Base-by-base conservation (phyloP, 2,329 filamentous ascomycete genomes). In the Orbilia ellipsospora region DNA sequence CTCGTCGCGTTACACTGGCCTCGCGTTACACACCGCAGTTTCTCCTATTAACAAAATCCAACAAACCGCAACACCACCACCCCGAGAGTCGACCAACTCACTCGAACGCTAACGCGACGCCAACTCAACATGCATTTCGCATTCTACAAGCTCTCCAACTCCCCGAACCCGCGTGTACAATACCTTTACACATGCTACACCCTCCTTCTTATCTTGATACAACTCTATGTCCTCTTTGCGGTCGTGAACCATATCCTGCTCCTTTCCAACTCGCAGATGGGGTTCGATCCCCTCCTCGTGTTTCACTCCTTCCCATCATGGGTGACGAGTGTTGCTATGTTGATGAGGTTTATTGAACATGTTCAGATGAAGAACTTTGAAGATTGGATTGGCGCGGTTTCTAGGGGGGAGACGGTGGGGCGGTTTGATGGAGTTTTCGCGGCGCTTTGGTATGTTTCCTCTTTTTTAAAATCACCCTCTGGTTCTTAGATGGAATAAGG, bases 81-180 rank as follows among this genome's bases (percentile, higher is more conserved):
- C n/a, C 4, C 4, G 23, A 23, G 2, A 23, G 2, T 23, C 23
- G 23, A 23, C 23, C 31, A 36, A 36, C 31, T 10, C 31, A 36
- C 28, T 31, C 28, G 28, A 31, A 3, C 31, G 10, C 31, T 36
- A 36, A 36, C 6, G 10, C 31, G 31, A 36, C 31, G 31, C 31
- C 31, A 36, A 36, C 31, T 36, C 31, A 69, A 74, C 12, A 74
- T 74, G 70, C 70, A 74, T 20, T 74, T 74, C 50, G 70, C 70
- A 59, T 44, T 67, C 51, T 45, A 74, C 52, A 74, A 67, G 36
- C 70, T 74, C 52, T 51, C 59, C 45, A 42, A 57, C 0, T 54
- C 42, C 3, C 50, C 64, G 12, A 36, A 68, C 64, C 64, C 64
- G 12, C 61, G 23, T n/a, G 45, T 50, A 23, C 69, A 59, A 13